Evolutionary conservation across 2,329 filamentous ascomycete species (phyloP), one percentile per base, ranked within the genome.

Genomic region (Allantophomopsis lycopodina): DNA sequence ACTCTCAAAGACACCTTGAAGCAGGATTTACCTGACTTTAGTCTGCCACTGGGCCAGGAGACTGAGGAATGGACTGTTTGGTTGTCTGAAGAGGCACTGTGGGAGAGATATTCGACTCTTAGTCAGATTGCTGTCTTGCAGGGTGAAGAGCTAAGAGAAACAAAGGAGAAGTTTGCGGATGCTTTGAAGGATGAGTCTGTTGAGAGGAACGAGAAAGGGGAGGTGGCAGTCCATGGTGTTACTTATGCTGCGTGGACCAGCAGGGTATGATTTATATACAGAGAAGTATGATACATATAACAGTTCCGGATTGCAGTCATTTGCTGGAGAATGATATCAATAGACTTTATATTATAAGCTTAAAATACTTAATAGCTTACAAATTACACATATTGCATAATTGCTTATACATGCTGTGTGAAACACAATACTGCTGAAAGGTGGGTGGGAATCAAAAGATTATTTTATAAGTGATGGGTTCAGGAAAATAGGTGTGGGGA

Each of bases 121-220:
- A 82, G 77, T 50, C 79, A 84, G 52, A 70, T 86, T 44, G 68
- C 73, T 7, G 61, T 75, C 36, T 58, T 81, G 11, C 53, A 62
- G 36, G 70, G 65, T 2, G 59, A 66, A 38, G 60, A 66, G 32
- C 64, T 63, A 48, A 61, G 59, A 39, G 58, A 60, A 36, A 68
- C 69, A 36, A 60, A 62, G 40, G 60, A 59, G 33, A 58, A 59
- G 40, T 68, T 76, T 46, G 68, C 73, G 38, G 63, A 70, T 41
- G 66, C 68, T 8, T 44, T 83, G 42, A 58, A 60, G 15, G 60
- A 56, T 11, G 57, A 59, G 1, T 69, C 72, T 42, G 71, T 69
- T 1, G 64, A 70, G 49, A 64, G 60, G 45, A 76, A 82, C 44
- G 68, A 68, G 3, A 62, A 69, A 39, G 75, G 73, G 0, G 66